Conservation (phyloP, 257 asterid genomes). For the Capsicum rhomboideum region DNA sequence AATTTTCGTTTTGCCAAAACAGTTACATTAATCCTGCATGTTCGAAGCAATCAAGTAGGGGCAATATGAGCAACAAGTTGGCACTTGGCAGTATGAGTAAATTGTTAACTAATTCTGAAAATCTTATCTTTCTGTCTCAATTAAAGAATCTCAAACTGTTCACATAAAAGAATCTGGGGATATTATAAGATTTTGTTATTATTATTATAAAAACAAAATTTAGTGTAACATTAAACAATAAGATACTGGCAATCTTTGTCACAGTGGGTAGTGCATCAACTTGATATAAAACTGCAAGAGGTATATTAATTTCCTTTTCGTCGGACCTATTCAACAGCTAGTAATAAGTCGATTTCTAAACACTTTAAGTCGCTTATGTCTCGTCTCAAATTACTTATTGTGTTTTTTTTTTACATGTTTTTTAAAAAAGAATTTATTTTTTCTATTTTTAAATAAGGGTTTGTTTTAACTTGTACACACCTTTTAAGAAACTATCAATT, state of each 20-base stretch:
- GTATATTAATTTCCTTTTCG: background rate
- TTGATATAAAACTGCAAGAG: background rate
- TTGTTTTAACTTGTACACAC: no score
- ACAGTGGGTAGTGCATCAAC: background rate
- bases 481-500: no score
- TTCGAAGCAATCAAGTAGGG: background rate
- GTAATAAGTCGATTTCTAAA: background rate
- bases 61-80: background rate
- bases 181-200: background rate
- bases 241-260: background rate
- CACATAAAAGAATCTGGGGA: background rate
- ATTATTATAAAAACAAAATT: background rate
- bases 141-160: background rate
- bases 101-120: background rate
- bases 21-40: background rate
- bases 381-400: background rate
- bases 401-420: background rate
- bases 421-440: no score
- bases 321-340: background rate
- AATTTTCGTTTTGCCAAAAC: background rate
- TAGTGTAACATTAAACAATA: background rate
- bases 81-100: background rate
- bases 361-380: rapidly evolving
- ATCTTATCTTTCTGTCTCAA: background rate
- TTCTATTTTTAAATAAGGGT: no score